Conservation (phyloP, 306 rosid genomes). For the Prunus fruticosa region DNA sequence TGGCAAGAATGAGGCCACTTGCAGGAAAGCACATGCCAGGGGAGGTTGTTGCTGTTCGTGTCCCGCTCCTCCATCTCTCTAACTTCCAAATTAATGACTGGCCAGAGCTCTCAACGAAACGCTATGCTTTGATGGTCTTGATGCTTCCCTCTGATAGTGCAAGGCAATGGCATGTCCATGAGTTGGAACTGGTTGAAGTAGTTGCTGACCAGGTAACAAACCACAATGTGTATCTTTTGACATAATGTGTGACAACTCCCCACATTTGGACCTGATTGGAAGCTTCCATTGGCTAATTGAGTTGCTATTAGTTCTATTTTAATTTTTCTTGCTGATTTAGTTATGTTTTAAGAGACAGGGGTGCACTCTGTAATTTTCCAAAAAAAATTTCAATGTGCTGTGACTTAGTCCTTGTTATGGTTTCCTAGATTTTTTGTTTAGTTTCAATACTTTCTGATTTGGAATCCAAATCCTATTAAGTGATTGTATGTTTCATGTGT, state of each 20-base stretch:
- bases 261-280: neutral
- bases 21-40: conserved; percentile 68
- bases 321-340: neutral
- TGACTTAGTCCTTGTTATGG: neutral
- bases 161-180: conserved; percentile 90
- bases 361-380: neutral
- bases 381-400: neutral
- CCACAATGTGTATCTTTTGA: conserved; percentile 14
- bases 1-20: conserved; percentile 77
- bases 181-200: conserved; percentile 95
- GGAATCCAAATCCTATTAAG: neutral
- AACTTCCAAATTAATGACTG: conserved; percentile 95
- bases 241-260: no score
- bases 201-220: conserved; percentile 91
- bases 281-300: neutral
- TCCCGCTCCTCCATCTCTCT: conserved; percentile 89
- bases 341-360: neutral
- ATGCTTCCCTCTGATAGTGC: conserved; percentile 95
- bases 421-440: neutral
- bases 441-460: neutral
- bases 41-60: conserved; percentile 94
- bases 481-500: no score
- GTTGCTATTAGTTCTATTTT: neutral
- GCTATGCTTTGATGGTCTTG: conserved; percentile 95
- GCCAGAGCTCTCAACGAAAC: conserved; percentile 92